phyloP scores from a whole-genome alignment of 2,329 filamentous ascomycete species.

The Colletotrichum sp. region DNA sequence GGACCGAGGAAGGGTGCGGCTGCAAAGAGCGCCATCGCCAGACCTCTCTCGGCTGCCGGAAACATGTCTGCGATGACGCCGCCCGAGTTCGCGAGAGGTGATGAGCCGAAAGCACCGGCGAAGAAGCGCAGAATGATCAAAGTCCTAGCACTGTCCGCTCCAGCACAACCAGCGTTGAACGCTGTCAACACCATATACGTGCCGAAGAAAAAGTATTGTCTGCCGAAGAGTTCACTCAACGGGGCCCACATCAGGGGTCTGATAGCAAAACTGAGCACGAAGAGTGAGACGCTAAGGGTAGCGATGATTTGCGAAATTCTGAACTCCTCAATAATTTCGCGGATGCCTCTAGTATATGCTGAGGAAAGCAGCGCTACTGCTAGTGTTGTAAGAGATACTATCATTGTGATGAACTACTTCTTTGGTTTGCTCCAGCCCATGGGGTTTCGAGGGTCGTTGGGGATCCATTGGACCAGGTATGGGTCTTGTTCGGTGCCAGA shows the following conservation, averaged over 20 bases:
- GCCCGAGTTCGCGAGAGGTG: conserved; percentile 65
- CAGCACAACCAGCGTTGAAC: conserved; percentile 66
- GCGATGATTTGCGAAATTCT: conserved; percentile 46
- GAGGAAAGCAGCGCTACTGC: conserved; percentile 68
- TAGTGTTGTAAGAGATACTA: conserved; percentile 66
- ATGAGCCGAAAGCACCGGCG: conserved; percentile 65
- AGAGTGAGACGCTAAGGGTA: conserved; percentile 51
- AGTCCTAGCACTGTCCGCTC: conserved; percentile 59
- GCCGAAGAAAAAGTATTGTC: conserved; percentile 60
- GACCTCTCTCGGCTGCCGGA: conserved; percentile 52
- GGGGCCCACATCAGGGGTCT: conserved; percentile 71
- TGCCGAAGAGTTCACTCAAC: conserved; percentile 65
- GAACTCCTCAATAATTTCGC: conserved; percentile 56
- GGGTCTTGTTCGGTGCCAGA: conserved; percentile 67
- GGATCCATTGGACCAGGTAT: conserved; percentile 67
- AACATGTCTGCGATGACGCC: conserved; percentile 69
- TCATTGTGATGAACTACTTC: conserved; percentile 66
- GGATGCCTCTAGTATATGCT: conserved; percentile 60
- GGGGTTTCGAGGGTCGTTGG: conserved; percentile 66
- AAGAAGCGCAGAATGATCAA: conserved; percentile 71
- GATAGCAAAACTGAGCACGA: conserved; percentile 54
- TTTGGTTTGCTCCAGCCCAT: conserved; percentile 54
- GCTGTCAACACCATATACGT: conserved; percentile 61
- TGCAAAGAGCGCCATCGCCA: conserved; percentile 68
- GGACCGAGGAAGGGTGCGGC: conserved; percentile 71